Evolutionary conservation across 2,329 filamentous ascomycete genomes (phyloP), one percentile per base, ranked within the genome.

Genomic region (Penicillium sp.): DNA sequence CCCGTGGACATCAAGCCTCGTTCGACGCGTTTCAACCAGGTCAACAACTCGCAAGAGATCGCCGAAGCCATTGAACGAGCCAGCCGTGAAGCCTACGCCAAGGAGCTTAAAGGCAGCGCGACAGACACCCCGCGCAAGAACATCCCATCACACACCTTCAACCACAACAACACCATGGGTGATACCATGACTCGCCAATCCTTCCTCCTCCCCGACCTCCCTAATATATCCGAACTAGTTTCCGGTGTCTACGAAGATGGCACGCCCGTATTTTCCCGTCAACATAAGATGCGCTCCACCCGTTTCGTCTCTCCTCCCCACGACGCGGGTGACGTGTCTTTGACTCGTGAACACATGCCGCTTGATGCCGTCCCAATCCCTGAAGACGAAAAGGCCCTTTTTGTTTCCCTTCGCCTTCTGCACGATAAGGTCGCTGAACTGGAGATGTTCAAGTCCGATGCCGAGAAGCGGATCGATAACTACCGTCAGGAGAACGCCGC

Each of bases 371-470:
- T 82, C 9, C 73, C 78, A 0, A 72, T 83, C 37, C 80, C 80
- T 0, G 73, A 77, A 10, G 80, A 84, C 40, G 81, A 84, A 52
- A 81, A 84, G 61, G 77, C 76, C 2, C 75, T 85, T 39, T 81
- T 81, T 57, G 72, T 78, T n/a, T 79, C 79, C 9, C 67, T 84
- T 13, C 74, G 80, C 42, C 65, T 79, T 14, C 64, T 83, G 9
- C 75, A 81, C 53, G 78, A 81, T 34, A 79, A 78, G 57, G 73
- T 82, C 32, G 68, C 73, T 0, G 70, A 77, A 40, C 68, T 84
- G 38, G 79, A 84, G 57, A 66, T 69, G 42, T 76, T 78, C 51
- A 79, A 79, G 45, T 73, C 72, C 6, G 73, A 78, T 40, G 63
- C 67, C 5, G 75, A 78, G 49, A 71, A 66, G 55, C 70, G 66